Base-by-base conservation (phyloP, 2,329 filamentous ascomycete genomes). In the Fusarium siculi region DNA sequence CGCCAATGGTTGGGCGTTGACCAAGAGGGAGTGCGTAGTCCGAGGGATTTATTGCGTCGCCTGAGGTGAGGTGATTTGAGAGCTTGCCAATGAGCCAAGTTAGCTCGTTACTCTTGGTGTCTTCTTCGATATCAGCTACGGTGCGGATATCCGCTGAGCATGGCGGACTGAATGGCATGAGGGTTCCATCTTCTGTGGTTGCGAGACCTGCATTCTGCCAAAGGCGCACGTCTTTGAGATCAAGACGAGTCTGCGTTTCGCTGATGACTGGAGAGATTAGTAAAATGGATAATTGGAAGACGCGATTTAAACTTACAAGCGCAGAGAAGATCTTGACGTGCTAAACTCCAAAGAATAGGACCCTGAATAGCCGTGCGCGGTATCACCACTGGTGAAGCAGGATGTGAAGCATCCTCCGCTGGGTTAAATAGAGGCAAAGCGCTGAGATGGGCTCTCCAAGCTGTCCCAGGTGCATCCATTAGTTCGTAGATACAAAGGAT, bases 401-500 rank as follows among this genome's bases (percentile, higher is more conserved):
- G 54, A 8, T 28, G 53, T 4, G 57, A 52, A 14, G 21, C 16
- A 9, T 74, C 64, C n/a, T 83, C 81, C 47, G 83, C 81, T 16
- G 87, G 64, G 79, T 92, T 85, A 25, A 92, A 82, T 1, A 89
- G 88, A 71, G 92, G 92, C 1, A 91, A 88, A 2, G 90, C 90
- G 72, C 89, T 91, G 10, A 93, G 81, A 81, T 93, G 91, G 8
- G 89, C 85, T 37, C 87, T 86, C 90, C 90, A 93, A 25, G 90
- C 90, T 0, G 85, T 85, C 5, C 87, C 87, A 3, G 89, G 91
- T 4, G 89, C 88, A 78, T 92, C 90, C n/a, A 92, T 82, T 66
- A 92, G 89, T 70, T 93, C 91, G 76, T 92, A 92, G 1, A 91
- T 88, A 66, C 90, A 92, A 4, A 93, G 80, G 19, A 93, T 92